These are phyloP conservation scores for Paraleonurus japonicus DNA, from an alignment of 257 asterid genomes.

Conservation along the genomic window DNA sequence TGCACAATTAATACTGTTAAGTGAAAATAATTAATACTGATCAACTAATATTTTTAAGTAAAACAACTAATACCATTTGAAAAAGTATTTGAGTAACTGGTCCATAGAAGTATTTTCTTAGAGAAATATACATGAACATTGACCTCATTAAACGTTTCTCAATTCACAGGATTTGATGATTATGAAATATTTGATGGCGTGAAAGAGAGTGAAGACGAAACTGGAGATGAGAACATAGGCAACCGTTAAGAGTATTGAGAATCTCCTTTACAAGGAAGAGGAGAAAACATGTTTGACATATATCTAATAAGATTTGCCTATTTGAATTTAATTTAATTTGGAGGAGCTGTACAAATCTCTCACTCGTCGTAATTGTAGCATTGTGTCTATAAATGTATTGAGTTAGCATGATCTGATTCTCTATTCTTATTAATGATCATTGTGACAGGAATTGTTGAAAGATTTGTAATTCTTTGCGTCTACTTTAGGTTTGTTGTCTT, in stretches of 20 bases:
- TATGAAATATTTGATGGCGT: conserved; percentile 66
- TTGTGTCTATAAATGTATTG: conserved; percentile 13
- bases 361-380: conserved; percentile 8
- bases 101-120: neutral
- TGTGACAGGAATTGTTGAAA: neutral
- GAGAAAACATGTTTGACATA: conserved; percentile 5
- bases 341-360: conserved; percentile 17
- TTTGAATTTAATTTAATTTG: neutral
- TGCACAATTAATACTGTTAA: no score
- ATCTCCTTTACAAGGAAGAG: conserved; percentile 6
- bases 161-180: conserved; percentile 78
- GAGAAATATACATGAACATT: neutral
- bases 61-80: no score
- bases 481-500: neutral
- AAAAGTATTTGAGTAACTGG: no score
- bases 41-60: no score
- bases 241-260: conserved; percentile 25
- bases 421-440: neutral
- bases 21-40: no score
- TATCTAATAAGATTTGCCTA: conserved; percentile 20
- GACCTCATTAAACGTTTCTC: neutral
- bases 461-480: neutral
- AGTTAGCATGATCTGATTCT: conserved; percentile 16
- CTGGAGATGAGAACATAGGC: conserved; percentile 40
- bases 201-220: conserved; percentile 68